A percentile compares a stretch with the other conserved stretches of the same genome.
Evolutionary conservation across 257 asterid species (phyloP).

Genomic region (Jasminum sambac): DNA sequence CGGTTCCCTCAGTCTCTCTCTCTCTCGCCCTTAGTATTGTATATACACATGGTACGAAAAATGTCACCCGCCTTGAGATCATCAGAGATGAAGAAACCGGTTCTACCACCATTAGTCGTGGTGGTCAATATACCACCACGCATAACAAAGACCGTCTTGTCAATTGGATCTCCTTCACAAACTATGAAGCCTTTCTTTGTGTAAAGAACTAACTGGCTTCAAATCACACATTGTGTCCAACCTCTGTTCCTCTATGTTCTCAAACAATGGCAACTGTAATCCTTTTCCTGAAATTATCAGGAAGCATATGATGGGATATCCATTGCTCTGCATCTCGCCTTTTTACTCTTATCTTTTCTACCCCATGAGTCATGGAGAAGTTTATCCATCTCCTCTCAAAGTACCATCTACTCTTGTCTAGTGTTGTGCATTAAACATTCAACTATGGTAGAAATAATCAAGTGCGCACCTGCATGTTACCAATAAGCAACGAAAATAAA

Average conservation of each 20-base stretch:
- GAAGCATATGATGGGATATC: conserved; percentile 52
- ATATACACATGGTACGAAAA: too few species aligned
- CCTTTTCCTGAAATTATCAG: conserved; percentile 33
- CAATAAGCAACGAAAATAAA: conserved; percentile 43
- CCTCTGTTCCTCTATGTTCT: conserved; percentile 57
- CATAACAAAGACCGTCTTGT: conserved; percentile 28
- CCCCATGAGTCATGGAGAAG: conserved; percentile 34
- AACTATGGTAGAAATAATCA: neutral
- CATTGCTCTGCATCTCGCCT: conserved; percentile 41
- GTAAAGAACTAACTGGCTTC: conserved; percentile 48
- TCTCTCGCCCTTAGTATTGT: too few species aligned
- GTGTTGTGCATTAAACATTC: too few species aligned
- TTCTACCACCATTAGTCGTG: conserved; percentile 65
- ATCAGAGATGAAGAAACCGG: conserved; percentile 56
- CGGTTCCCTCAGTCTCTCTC: too few species aligned
- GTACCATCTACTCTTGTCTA: too few species aligned
- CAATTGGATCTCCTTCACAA: conserved; percentile 63
- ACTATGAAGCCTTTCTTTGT: conserved; percentile 47
- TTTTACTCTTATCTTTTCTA: conserved; percentile 39
- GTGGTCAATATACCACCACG: conserved; percentile 47
- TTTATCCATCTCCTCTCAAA: neutral
- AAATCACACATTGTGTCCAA: conserved; percentile 55
- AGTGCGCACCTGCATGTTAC: conserved; percentile 43
- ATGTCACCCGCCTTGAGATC: conserved; percentile 50
- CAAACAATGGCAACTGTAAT: conserved; percentile 64